Evolutionary conservation across 805 yeast genomes (phyloP).

Genomic region (Maudiozyma turicensis): DNA sequence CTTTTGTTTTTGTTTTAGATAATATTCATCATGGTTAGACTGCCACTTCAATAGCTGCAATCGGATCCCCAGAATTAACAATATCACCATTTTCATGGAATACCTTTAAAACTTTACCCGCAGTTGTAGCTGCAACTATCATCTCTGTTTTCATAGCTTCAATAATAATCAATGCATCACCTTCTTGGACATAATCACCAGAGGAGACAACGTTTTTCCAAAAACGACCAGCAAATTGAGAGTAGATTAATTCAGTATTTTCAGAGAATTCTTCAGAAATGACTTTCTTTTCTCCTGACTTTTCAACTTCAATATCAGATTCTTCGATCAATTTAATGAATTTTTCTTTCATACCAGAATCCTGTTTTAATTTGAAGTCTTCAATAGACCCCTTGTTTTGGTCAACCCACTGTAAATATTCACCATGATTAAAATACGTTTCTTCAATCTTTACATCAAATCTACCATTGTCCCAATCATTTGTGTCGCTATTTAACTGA

Average conservation of each 20-base stretch:
- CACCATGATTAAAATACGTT: slow-evolving; percentile 70
- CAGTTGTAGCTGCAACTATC: slow-evolving; percentile 64
- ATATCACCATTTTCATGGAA: slow-evolving; percentile 84
- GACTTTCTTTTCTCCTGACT: slow-evolving; percentile 38
- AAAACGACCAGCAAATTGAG: slow-evolving; percentile 94
- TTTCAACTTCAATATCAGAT: slow-evolving; percentile 63
- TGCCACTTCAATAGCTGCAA: slow-evolving; percentile 46
- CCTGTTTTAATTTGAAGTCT: slow-evolving; percentile 54
- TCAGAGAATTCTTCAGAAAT: slow-evolving; percentile 56
- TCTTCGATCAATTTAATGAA: slow-evolving; percentile 75
- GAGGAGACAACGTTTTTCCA: slow-evolving; percentile 84
- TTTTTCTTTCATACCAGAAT: slow-evolving; percentile 76
- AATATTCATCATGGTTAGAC: background rate
- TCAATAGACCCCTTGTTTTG: slow-evolving; percentile 65
- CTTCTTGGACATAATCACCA: slow-evolving; percentile 64
- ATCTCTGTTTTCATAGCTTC: slow-evolving; percentile 99
- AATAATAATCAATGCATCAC: slow-evolving; percentile 77
- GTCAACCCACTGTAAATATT: slow-evolving; percentile 70
- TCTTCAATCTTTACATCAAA: slow-evolving; percentile 68
- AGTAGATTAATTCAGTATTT: slow-evolving; percentile 73
- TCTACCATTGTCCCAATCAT: slow-evolving; percentile 70
- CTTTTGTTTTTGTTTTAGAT: background rate
- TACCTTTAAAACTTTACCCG: slow-evolving; percentile 65
- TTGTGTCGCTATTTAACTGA: slow-evolving; percentile 62
- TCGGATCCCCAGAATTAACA: slow-evolving; percentile 94